Evolutionary conservation across 257 asterid genomes (phyloP).

Genomic region (Paraleonurus japonicus): DNA sequence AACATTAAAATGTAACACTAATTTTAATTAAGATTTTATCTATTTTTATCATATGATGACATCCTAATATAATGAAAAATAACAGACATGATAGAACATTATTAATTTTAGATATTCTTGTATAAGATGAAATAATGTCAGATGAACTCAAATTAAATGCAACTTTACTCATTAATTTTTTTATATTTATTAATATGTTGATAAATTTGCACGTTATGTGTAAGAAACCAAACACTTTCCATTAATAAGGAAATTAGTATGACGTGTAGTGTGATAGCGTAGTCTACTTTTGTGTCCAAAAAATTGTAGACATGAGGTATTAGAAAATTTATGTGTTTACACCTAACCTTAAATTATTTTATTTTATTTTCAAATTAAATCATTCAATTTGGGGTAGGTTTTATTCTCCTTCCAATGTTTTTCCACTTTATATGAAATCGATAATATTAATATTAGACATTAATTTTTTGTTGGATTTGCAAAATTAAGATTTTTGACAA

Average conservation of each 20-base stretch:
- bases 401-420: slow-evolving; percentile 4
- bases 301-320: neutral
- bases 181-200: no score
- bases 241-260: neutral
- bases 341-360: neutral
- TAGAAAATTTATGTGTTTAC: neutral
- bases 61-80: no score
- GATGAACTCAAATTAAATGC: neutral
- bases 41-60: no score
- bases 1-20: no score
- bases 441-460: neutral
- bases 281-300: neutral
- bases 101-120: no score
- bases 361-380: neutral
- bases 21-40: no score
- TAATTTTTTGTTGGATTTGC: no score
- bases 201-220: neutral
- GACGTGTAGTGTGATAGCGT: neutral
- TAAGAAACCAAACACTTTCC: neutral
- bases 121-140: no score
- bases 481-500: no score
- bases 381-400: neutral
- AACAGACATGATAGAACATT: no score
- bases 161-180: neutral
- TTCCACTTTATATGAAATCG: neutral